Conservation (phyloP, 2,329 filamentous ascomycete genomes). For the Biscogniauxia sp. region DNA sequence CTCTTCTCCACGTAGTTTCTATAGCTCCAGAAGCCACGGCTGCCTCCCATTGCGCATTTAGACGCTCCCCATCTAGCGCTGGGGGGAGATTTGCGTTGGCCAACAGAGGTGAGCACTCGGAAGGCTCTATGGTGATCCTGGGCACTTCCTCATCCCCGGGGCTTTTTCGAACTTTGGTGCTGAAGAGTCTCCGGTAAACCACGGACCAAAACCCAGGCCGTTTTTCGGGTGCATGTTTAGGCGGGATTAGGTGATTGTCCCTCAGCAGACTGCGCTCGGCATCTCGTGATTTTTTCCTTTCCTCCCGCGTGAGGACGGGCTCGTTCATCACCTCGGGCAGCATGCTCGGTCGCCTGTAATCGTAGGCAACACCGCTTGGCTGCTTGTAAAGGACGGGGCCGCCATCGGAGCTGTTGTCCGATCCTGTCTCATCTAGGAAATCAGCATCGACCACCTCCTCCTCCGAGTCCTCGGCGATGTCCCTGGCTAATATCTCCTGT, state of each 20-base stretch:
- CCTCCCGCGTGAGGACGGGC: conserved; percentile 50
- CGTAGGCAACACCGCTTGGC: conserved; percentile 73
- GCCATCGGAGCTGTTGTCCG: conserved; percentile 36
- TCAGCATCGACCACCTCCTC: conserved; percentile 42
- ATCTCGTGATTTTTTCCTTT: conserved; percentile 54
- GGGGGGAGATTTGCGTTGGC: conserved; percentile 44
- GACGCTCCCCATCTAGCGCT: conserved; percentile 50
- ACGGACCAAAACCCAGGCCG: conserved; percentile 37
- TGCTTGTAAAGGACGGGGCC: conserved; percentile 66
- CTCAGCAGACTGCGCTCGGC: conserved; percentile 61
- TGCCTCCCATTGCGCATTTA: conserved; percentile 79
- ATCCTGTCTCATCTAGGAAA: conserved; percentile 32
- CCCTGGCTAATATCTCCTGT: conserved; percentile 62
- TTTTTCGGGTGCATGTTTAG: conserved; percentile 47
- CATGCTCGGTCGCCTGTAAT: conserved; percentile 67
- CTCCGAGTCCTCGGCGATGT: conserved; percentile 63
- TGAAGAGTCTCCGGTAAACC: conserved; percentile 47
- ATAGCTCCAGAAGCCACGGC: conserved; percentile 79
- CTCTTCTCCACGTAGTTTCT: conserved; percentile 86
- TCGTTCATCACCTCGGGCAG: conserved; percentile 52
- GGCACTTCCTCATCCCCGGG: conserved; percentile 40
- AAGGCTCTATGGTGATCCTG: conserved; percentile 34
- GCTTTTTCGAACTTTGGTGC: conserved; percentile 49
- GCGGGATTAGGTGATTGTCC: conserved; percentile 64
- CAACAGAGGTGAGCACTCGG: conserved; percentile 39